These are phyloP conservation scores for Tolypocladium amazonense DNA, from an alignment of 2,329 filamentous ascomycete species.

Conservation along the genomic window DNA sequence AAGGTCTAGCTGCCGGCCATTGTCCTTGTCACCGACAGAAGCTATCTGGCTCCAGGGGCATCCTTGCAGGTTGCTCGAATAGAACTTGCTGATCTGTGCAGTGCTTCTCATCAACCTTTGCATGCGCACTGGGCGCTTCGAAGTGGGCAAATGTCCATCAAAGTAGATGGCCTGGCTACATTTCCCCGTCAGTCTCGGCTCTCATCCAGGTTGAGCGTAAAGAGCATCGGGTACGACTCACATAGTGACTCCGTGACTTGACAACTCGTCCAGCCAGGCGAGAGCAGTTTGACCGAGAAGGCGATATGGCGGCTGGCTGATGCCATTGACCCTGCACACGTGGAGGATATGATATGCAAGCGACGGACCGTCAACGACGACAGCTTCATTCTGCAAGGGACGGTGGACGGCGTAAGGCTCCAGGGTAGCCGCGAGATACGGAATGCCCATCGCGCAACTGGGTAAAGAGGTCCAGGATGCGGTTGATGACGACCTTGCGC, in stretches of 20 bases:
- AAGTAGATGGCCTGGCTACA: conserved; percentile 59
- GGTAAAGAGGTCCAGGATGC: background rate
- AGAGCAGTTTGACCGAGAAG: conserved; percentile 50
- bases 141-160: conserved; percentile 65
- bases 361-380: conserved; percentile 67
- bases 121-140: conserved; percentile 54
- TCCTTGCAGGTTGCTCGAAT: conserved; percentile 17
- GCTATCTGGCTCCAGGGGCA: conserved; percentile 12
- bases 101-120: conserved; percentile 49
- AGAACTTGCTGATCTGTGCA: conserved; percentile 39
- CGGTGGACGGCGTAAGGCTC: conserved; percentile 36
- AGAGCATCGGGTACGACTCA: conserved; percentile 23
- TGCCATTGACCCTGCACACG: conserved; percentile 37
- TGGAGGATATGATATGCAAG: conserved; percentile 65
- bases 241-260: conserved; percentile 47
- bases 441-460: conserved; percentile 45
- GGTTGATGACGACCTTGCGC: background rate
- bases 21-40: conserved; percentile 3
- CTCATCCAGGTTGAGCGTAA: background rate
- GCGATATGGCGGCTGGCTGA: conserved; percentile 50
- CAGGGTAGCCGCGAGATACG: conserved; percentile 41
- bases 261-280: conserved; percentile 52
- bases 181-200: background rate
- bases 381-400: conserved; percentile 27
- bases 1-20: conserved; percentile 6